Base-by-base conservation (phyloP, 345 rosid species). In the Boechera retrofracta region DNA sequence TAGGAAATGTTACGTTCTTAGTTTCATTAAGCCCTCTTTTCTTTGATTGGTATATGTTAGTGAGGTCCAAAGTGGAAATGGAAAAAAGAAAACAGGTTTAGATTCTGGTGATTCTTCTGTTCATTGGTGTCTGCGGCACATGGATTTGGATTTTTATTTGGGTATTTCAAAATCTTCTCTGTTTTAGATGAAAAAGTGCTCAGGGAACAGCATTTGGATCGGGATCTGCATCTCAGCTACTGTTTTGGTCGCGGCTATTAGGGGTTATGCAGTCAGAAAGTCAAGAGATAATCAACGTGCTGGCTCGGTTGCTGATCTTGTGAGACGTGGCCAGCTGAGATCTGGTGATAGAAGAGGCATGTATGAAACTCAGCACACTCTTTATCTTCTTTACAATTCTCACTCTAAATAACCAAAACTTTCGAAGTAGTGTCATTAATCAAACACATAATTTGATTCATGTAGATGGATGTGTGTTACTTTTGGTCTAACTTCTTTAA, bases 301-400 rank as follows among this genome's bases (percentile, higher is more conserved):
- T 69, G 97, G 99, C 68, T 84, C 98, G 7, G 94, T 92, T 21
- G 88, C 94, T 64, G 99, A 94, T 84, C 97, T 94, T 73, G 99
- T 94, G 68, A 90, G 97, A 77, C 97, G 98, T 10, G 98, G 98
- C 75, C 98, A 94, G 82, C 84, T 94, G 8, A 85, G 97, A 87
- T 92, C 97, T 16, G 81, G 73, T 66, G 97, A 90, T 89, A 88
- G 98, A 89, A 89, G 99, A 90, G 98, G 99, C 98, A 92, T 95
- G 99, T 92, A 92, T 81, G 99, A 84, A 63, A 44, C 74, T 60
- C 78, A 15, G 13, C 44, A 29, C 61, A 9, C 65, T 58, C 73
- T 72, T 51, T 11, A 16, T 41, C 77, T 72, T 72, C 24, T 64
- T 63, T 42, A 2, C 15, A 7, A 0, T 36, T 39, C 4, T 67